Conservation (phyloP, 257 asterid species). For the Nicotiana tomentosiformis region DNA sequence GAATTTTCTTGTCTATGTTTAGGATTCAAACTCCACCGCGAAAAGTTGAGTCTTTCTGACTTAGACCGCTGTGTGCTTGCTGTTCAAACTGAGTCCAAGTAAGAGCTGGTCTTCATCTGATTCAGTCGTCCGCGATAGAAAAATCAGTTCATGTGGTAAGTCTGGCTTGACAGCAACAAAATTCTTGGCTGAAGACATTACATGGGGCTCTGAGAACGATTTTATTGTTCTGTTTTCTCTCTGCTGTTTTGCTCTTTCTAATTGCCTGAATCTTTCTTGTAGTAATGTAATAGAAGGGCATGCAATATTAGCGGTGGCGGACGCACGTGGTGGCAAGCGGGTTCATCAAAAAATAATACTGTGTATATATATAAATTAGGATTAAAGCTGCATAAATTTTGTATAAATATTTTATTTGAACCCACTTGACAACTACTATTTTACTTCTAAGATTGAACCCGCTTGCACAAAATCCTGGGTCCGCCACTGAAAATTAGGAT, state of each 20-base stretch:
- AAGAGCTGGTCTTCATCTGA: constrained; percentile 13
- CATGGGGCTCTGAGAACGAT: constrained; percentile 12
- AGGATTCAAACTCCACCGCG: neutral
- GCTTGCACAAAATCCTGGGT: too few relatives aligned
- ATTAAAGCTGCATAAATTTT: too few relatives aligned
- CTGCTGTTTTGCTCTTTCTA: constrained; percentile 21
- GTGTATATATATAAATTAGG: too few relatives aligned
- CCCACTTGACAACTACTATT: too few relatives aligned
- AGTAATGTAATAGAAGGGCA: constrained; percentile 29
- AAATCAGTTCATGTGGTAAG: neutral
- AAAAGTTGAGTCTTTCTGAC: neutral
- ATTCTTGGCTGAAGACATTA: neutral
- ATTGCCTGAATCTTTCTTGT: constrained; percentile 31
- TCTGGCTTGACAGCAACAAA: neutral
- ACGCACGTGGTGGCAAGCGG: too few relatives aligned
- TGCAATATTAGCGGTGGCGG: too few relatives aligned
- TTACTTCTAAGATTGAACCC: too few relatives aligned
- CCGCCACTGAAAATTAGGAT: too few relatives aligned
- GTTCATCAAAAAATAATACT: too few relatives aligned
- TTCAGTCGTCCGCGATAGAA: neutral
- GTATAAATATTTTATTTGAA: too few relatives aligned
- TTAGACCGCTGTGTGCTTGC: constrained; percentile 1
- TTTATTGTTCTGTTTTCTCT: constrained; percentile 11
- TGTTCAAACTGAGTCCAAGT: constrained; percentile 14
- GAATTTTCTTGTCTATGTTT: constrained; percentile 3